phyloP scores from a whole-genome alignment of 192 early-diverging fungal genomes.

The Coemansia sp. region DNA sequence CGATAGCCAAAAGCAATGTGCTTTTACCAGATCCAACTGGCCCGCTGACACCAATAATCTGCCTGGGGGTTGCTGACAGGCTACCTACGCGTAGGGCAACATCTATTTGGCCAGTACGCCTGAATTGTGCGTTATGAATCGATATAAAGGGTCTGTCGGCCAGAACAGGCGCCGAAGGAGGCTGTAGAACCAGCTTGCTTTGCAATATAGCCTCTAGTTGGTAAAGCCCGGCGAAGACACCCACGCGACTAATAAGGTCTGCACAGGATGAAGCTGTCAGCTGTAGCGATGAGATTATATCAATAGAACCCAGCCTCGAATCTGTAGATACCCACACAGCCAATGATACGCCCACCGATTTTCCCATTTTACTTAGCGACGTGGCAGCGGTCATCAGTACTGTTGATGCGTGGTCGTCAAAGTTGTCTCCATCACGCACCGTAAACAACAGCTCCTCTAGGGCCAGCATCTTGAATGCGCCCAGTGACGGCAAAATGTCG shows the following conservation, averaged over 20 bases:
- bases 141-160: background rate
- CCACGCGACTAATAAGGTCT: conserved; percentile 10
- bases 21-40: conserved; percentile 85
- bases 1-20: conserved; percentile 69
- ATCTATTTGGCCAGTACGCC: background rate
- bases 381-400: conserved; percentile 3
- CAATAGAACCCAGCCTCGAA: background rate
- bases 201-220: conserved; percentile 15
- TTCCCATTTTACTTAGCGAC: conserved; percentile 13
- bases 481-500: conserved; percentile 22
- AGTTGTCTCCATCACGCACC: conserved; percentile 12
- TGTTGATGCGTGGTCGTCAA: conserved; percentile 15
- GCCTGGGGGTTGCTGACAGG: conserved; percentile 28
- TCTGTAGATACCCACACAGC: background rate
- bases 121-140: conserved; percentile 10
- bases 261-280: conserved; percentile 9
- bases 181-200: background rate
- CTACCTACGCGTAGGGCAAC: background rate
- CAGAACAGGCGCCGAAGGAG: background rate
- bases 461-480: conserved; percentile 29
- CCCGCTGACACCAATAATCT: conserved; percentile 76
- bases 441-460: conserved; percentile 22
- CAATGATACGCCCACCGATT: conserved; percentile 10
- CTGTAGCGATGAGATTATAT: conserved; percentile 9
- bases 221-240: conserved; percentile 11